A percentile compares a stretch with the other conserved stretches of the same genome.
phyloP scores from a whole-genome alignment of 768 basidiomycete species.

The Naganishia randhawae region DNA sequence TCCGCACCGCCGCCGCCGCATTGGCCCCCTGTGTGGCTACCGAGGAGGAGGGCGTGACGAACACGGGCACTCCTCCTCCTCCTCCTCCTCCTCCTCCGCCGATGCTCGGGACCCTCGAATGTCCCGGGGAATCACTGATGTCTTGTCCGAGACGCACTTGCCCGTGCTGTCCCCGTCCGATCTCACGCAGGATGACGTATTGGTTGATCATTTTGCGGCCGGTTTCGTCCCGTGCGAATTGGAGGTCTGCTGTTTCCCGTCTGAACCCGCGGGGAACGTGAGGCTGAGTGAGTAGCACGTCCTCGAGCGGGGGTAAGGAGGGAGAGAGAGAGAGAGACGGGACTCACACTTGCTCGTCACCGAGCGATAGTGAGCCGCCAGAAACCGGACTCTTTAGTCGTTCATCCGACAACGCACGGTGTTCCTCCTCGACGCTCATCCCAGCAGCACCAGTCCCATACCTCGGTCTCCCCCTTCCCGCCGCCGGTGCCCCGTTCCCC shows the following conservation, averaged over 20 bases:
- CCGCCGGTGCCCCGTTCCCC: neutral
- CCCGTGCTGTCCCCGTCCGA: slow-evolving; percentile 87
- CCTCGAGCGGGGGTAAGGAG: neutral
- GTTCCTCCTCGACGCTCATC: neutral
- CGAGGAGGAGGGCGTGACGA: slow-evolving; percentile 52
- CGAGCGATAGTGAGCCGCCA: neutral
- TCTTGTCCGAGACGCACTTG: slow-evolving; percentile 73
- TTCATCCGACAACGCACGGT: neutral
- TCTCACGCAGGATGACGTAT: slow-evolving; percentile 69
- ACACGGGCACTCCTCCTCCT: too few species aligned
- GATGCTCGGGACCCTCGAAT: slow-evolving; percentile 31
- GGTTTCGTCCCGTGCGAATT: slow-evolving; percentile 25
- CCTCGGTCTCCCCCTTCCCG: neutral
- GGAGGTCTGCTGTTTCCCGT: slow-evolving; percentile 17
- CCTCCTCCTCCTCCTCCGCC: slow-evolving; percentile 53
- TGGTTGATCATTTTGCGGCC: slow-evolving; percentile 68
- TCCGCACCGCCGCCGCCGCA: neutral
- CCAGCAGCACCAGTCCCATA: neutral
- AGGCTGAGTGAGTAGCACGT: neutral
- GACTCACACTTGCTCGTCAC: neutral
- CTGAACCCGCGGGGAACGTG: neutral
- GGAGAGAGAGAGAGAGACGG: neutral
- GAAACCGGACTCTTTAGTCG: neutral
- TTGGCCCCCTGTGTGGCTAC: neutral
- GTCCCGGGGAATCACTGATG: slow-evolving; percentile 34